Conservation (phyloP, 2,329 filamentous ascomycete species). For the Aspergillus novoparasiticus region DNA sequence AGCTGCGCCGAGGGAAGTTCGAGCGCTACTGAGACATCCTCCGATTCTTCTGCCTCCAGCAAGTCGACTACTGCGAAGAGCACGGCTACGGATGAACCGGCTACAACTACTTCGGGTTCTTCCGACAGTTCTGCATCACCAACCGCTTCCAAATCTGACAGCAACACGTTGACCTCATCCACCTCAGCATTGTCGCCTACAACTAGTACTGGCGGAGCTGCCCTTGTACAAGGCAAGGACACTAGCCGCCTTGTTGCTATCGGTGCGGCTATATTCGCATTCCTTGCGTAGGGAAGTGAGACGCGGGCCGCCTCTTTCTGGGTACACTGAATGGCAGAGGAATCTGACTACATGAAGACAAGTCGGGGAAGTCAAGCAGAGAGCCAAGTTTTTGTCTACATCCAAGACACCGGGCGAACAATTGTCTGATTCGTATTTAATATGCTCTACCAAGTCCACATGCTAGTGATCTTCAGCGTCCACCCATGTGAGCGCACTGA, state of each 20-base stretch:
- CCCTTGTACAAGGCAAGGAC: constrained; percentile 25
- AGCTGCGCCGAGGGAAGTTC: constrained; percentile 26
- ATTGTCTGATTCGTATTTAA: background rate
- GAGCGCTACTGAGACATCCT: constrained; percentile 19
- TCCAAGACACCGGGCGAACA: background rate
- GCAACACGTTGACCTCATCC: background rate
- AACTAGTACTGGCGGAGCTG: constrained; percentile 24
- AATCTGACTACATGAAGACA: background rate
- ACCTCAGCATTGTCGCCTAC: constrained; percentile 19
- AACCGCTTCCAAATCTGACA: constrained; percentile 26
- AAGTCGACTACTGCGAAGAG: background rate
- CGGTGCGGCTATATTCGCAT: constrained; percentile 33
- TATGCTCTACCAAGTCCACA: background rate
- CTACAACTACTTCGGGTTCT: constrained; percentile 17
- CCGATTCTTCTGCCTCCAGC: constrained; percentile 5
- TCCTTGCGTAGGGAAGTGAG: constrained; percentile 26
- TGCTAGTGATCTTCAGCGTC: background rate
- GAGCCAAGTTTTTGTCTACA: background rate
- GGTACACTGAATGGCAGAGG: background rate
- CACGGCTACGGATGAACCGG: background rate
- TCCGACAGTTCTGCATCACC: constrained; percentile 14
- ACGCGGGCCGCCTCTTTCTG: background rate
- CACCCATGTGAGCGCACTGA: background rate
- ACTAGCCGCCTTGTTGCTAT: constrained; percentile 32
- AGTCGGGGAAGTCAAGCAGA: background rate